Base-by-base conservation (phyloP, 2,329 filamentous ascomycete species). In the Penicillium sp. region DNA sequence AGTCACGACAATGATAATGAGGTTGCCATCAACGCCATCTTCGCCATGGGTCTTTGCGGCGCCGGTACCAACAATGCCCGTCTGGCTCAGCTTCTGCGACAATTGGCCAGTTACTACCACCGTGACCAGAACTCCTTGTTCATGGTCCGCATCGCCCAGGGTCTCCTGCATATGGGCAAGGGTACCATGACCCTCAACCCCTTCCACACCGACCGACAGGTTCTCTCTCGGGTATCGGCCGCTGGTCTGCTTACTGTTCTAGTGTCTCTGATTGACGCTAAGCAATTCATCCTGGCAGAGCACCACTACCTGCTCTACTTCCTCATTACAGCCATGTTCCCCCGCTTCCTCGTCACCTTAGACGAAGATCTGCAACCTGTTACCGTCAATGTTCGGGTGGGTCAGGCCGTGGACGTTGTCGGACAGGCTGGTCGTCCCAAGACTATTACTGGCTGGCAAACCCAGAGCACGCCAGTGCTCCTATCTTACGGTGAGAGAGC, bases 371-470 rank as follows among this genome's bases (percentile, higher is more conserved):
- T 99, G 58, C 90, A 97, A 80, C 95, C 95, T 4, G 82, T 99
- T 64, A 94, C 92, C 56, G 93, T 98, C 73, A 98, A 97, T 71
- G 95, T 99, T 16, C 90, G 95, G 35, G 94, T 99, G 48, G 95
- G 95, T 78, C 96, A 99, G 80, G 95, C 96, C 16, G 96, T 99
- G 22, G 95, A 99, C 75, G 93, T 99, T 45, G 95, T 99, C 43
- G 96, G 95, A 55, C 95, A 98, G 78, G 95, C 96, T 13, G 95
- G 95, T 75, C 87, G 94, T 65, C 95, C 95, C 68, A 98, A 99
- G 89, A 99, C 95, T 2, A 99, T 99, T 72, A 99, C 95, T 10
- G 95, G 95, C 56, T 99, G 95, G 95, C 95, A 99, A 80, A 99
- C 95, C 67, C 95, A 99, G 83, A 97, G 92, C 81, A 99, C 95